phyloP scores from a whole-genome alignment of 2,329 filamentous ascomycete genomes.

The Xylariomycetidae sp. region DNA sequence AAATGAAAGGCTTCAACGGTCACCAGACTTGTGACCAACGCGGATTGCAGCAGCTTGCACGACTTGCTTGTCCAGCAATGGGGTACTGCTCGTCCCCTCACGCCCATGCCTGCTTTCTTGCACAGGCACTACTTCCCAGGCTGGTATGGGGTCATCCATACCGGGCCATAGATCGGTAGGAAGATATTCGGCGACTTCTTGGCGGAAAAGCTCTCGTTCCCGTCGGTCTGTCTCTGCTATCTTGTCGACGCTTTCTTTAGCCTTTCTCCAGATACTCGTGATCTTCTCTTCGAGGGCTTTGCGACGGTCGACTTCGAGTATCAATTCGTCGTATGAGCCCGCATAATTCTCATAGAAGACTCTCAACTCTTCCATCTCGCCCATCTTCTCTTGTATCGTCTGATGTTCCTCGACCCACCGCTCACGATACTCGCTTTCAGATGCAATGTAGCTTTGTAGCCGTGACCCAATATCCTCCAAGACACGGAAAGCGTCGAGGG shows the following conservation, averaged over 20 bases:
- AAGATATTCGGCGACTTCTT: conserved; percentile 78
- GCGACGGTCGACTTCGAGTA: conserved; percentile 77
- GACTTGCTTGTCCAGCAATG: conserved; percentile 23
- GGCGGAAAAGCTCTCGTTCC: conserved; percentile 71
- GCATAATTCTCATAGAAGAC: conserved; percentile 86
- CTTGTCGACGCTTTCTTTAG: conserved; percentile 68
- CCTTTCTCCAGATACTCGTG: conserved; percentile 67
- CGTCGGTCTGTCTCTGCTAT: conserved; percentile 66
- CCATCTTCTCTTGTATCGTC: conserved; percentile 60
- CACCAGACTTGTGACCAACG: conserved; percentile 7
- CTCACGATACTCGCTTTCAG: conserved; percentile 56
- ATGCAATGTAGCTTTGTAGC: conserved; percentile 58
- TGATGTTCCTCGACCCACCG: conserved; percentile 71
- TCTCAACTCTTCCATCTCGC: conserved; percentile 70
- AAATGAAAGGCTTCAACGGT: conserved; percentile 6
- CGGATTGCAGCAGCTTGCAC: conserved; percentile 22
- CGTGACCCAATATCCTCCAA: conserved; percentile 63
- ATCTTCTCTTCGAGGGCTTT: conserved; percentile 68
- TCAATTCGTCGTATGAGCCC: conserved; percentile 73
- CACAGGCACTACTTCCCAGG: conserved; percentile 42
- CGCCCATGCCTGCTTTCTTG: conserved; percentile 21
- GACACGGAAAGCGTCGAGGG: conserved; percentile 56
- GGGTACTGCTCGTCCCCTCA: conserved; percentile 19
- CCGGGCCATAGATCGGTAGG: conserved; percentile 85
- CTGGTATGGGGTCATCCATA: conserved; percentile 53